Percentiles rank a stretch among this genome's conserved stretches.
These are phyloP conservation scores for Aureobasidium melanogenum DNA, from an alignment of 2,329 filamentous ascomycete species.

Conservation along the genomic window DNA sequence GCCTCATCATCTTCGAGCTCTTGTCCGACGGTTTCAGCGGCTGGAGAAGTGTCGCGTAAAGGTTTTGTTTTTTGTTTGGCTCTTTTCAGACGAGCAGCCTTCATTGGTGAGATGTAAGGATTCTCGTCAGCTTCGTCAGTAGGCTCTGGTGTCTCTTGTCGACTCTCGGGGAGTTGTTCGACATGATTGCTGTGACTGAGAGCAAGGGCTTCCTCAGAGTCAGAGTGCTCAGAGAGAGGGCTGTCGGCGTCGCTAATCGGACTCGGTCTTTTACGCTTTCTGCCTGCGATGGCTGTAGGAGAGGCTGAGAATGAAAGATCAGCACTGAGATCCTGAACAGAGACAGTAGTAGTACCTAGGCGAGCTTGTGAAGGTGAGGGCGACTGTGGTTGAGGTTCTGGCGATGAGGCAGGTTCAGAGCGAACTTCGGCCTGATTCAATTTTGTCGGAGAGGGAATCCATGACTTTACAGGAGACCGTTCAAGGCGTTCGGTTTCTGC, in stretches of 20 bases:
- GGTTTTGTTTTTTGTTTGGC: constrained; percentile 9
- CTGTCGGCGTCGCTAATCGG: constrained; percentile 24
- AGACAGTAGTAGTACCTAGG: neutral
- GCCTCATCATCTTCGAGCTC: constrained; percentile 32
- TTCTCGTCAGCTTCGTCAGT: constrained; percentile 17
- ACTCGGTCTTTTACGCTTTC: constrained; percentile 39
- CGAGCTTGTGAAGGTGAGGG: constrained; percentile 4
- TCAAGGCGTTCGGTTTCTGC: constrained; percentile 92
- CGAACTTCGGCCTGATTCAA: constrained; percentile 48
- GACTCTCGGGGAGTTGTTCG: neutral
- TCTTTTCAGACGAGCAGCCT: constrained; percentile 9
- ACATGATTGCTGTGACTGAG: constrained; percentile 22
- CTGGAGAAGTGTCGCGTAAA: constrained; percentile 11
- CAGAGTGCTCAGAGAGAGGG: constrained; percentile 28
- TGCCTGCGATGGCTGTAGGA: constrained; percentile 17
- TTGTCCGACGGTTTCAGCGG: constrained; percentile 29
- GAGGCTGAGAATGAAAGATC: neutral
- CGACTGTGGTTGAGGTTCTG: neutral
- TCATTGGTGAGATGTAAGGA: constrained; percentile 15
- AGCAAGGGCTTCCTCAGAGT: constrained; percentile 23
- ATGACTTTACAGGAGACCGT: constrained; percentile 43
- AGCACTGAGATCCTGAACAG: neutral
- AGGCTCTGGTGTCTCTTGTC: constrained; percentile 9
- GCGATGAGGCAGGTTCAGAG: constrained; percentile 26
- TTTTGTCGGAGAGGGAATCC: constrained; percentile 55